Percentiles rank a stretch among this genome's conserved stretches.
phyloP scores from a whole-genome alignment of 139 green algal genomes.

The Tetradesmus obliquus region DNA sequence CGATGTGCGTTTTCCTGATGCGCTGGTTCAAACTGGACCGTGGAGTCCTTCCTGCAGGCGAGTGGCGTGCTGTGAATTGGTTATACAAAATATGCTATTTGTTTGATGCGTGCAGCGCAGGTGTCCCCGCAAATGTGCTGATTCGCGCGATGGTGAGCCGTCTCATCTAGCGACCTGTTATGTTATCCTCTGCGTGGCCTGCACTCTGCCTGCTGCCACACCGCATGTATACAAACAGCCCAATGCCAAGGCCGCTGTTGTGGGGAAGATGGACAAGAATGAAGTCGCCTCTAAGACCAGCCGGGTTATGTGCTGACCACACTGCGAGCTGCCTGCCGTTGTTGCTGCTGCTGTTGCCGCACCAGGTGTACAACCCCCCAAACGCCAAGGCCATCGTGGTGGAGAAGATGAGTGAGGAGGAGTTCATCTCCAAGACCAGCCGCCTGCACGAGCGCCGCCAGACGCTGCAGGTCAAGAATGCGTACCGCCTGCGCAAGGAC shows the following conservation, averaged over 20 bases:
- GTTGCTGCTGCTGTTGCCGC: neutral
- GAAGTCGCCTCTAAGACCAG: neutral
- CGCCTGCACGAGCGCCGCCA: constrained; percentile 12
- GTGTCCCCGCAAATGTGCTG: too few relatives aligned
- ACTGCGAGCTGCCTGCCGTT: neutral
- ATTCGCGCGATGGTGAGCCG: too few relatives aligned
- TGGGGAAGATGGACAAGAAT: constrained; percentile 1
- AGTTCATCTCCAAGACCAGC: constrained; percentile 16
- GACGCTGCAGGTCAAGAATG: constrained; percentile 43
- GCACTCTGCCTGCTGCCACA: neutral
- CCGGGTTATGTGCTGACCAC: neutral
- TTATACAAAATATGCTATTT: neutral
- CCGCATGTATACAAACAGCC: constrained; percentile 79
- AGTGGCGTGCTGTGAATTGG: neutral
- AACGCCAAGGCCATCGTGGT: constrained; percentile 65
- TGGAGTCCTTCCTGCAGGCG: constrained; percentile 76
- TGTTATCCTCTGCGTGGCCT: neutral
- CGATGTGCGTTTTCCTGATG: constrained; percentile 85
- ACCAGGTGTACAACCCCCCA: constrained; percentile 80
- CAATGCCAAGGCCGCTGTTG: constrained; percentile 63
- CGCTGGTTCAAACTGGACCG: constrained; percentile 83
- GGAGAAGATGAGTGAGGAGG: constrained; percentile 44
- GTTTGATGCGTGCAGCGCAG: neutral
- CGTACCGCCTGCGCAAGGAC: constrained; percentile 22
- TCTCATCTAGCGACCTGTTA: too few relatives aligned